Conservation (phyloP, 164 flowering plant genomes). For the Annona cherimola region DNA sequence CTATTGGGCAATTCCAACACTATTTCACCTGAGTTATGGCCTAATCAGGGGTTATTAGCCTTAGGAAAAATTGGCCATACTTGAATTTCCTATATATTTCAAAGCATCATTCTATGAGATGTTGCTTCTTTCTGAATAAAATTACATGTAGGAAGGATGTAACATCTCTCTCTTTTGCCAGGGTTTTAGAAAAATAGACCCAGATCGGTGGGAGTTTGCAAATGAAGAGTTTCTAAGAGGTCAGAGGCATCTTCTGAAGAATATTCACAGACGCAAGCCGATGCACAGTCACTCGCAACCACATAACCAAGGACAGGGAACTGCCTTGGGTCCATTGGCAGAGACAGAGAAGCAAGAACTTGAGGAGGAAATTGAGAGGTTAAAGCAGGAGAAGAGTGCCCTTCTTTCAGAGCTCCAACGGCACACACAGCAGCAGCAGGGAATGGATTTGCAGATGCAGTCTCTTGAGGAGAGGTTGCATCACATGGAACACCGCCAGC, state of each 20-base stretch:
- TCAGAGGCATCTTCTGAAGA: constrained; percentile 56
- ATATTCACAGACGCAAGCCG: constrained; percentile 78
- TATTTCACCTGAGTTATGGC: no score
- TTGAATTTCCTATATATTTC: no score
- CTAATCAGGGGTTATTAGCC: no score
- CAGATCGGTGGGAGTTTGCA: constrained; percentile 89
- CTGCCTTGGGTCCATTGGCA: constrained; percentile 19
- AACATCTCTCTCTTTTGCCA: constrained; percentile 16
- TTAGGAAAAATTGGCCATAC: no score
- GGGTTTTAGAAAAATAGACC: constrained; percentile 86
- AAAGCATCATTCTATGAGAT: no score
- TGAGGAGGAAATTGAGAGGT: constrained; percentile 49
- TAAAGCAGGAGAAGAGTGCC: constrained; percentile 44
- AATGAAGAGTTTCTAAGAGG: constrained; percentile 78
- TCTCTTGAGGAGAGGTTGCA: constrained; percentile 36
- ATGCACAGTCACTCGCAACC: constrained; percentile 66
- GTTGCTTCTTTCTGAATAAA: no score
- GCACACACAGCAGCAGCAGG: constrained; percentile 37
- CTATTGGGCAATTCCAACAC: no score
- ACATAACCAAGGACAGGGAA: constrained; percentile 24
- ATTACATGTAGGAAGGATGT: no score
- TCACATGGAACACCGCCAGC: constrained; percentile 42
- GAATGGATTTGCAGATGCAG: constrained; percentile 31
- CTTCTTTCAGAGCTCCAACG: constrained; percentile 44
- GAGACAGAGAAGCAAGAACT: constrained; percentile 51